Evolutionary conservation across 1,139 yeast genomes (phyloP).

Genomic region (Hemisphaericaspora xylanilytica): DNA sequence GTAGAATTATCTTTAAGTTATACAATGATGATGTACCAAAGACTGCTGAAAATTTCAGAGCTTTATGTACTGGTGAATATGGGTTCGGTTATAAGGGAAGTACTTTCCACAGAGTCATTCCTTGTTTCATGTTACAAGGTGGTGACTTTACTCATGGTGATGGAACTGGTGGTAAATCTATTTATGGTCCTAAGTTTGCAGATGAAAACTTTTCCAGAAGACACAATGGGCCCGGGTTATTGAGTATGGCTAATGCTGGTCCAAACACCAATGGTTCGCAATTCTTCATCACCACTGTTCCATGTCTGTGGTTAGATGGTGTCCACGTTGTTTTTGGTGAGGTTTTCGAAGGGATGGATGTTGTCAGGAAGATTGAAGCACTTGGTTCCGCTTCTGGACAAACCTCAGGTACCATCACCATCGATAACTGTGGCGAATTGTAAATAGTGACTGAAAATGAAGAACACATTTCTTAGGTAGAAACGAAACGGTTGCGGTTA

Average conservation of each 20-base stretch:
- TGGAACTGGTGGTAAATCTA: slow-evolving; percentile 94
- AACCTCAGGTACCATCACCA: slow-evolving; percentile 72
- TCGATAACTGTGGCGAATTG: slow-evolving; percentile 85
- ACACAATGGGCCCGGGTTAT: slow-evolving; percentile 81
- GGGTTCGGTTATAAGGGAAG: slow-evolving; percentile 93
- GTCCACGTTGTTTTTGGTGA: slow-evolving; percentile 97
- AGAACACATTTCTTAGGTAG: neutral
- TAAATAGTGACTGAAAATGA: slow-evolving; percentile 20
- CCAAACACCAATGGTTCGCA: slow-evolving; percentile 96
- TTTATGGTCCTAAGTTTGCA: slow-evolving; percentile 92
- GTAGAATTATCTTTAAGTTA: slow-evolving; percentile 51
- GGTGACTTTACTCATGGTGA: slow-evolving; percentile 91
- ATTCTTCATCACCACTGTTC: slow-evolving; percentile 84
- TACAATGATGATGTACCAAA: slow-evolving; percentile 95
- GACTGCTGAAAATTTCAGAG: slow-evolving; percentile 98
- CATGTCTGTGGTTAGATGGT: slow-evolving; percentile 83
- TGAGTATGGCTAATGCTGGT: slow-evolving; percentile 97
- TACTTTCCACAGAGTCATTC: slow-evolving; percentile 87
- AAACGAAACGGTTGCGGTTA: neutral
- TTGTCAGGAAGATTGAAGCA: slow-evolving; percentile 85
- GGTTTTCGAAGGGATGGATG: slow-evolving; percentile 76
- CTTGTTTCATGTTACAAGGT: slow-evolving; percentile 91
- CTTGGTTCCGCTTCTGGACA: slow-evolving; percentile 84
- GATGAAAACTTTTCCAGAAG: slow-evolving; percentile 80
- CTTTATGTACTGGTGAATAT: slow-evolving; percentile 94